These are phyloP conservation scores for Nothophytophthora sp. DNA, from an alignment of 352 stramenopile genomes.

Conservation along the genomic window DNA sequence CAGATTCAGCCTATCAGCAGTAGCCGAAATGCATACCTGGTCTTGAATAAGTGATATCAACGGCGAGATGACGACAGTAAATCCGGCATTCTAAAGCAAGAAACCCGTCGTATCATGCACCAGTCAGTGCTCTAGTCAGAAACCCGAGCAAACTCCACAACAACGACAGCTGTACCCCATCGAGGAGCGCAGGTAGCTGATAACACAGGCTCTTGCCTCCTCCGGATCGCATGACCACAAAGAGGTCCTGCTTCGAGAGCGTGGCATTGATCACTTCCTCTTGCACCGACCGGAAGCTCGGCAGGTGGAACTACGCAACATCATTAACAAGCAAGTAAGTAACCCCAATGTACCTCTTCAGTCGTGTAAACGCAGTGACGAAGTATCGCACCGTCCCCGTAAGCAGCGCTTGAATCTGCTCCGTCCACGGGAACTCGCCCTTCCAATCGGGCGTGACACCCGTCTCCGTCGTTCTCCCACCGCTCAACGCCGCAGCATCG, in stretches of 20 bases:
- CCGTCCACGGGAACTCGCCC: conserved; percentile 41
- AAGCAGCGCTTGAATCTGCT: conserved; percentile 31
- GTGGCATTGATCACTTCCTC: conserved; percentile 91
- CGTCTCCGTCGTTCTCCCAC: no score
- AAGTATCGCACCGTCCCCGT: conserved; percentile 24
- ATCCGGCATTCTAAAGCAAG: conserved; percentile 55
- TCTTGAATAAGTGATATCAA: conserved; percentile 94
- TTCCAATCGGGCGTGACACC: conserved; percentile 42
- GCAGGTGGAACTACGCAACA: conserved; percentile 79
- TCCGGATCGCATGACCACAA: conserved; percentile 93
- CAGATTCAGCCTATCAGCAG: neutral
- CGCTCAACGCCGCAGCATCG: neutral
- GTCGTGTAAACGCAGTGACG: no score
- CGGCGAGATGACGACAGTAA: conserved; percentile 93
- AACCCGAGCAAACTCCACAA: no score
- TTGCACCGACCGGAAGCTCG: conserved; percentile 89
- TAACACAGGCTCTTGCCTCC: conserved; percentile 91
- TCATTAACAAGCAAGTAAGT: no score
- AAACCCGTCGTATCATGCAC: no score
- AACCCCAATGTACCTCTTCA: no score
- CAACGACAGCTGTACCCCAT: conserved; percentile 41
- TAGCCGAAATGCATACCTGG: conserved; percentile 49
- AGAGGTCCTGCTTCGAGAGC: conserved; percentile 84
- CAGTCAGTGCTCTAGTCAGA: no score
- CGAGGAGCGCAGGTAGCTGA: conserved; percentile 80